Evolutionary conservation across 2,329 filamentous ascomycete species (phyloP).

Genomic region (Diaporthe sp.): DNA sequence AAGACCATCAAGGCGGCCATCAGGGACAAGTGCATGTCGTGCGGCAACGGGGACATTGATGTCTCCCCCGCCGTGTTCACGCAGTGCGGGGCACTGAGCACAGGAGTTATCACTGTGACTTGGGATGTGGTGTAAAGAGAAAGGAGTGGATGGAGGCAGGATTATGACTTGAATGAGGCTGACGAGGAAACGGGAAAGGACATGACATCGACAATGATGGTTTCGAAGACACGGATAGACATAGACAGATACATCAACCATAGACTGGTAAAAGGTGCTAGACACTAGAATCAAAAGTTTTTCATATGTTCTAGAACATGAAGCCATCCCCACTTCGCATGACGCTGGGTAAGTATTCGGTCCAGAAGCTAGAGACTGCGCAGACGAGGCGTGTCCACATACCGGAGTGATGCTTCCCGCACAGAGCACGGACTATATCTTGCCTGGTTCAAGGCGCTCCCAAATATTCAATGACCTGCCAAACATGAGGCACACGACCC

Average conservation of each 20-base stretch:
- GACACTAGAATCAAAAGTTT: conserved; percentile 25
- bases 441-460: background rate
- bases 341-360: background rate
- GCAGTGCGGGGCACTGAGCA: conserved; percentile 20
- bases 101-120: conserved; percentile 28
- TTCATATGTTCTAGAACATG: background rate
- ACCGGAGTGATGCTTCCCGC: too few species aligned
- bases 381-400: background rate
- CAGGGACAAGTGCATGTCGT: conserved; percentile 33
- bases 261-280: conserved; percentile 23
- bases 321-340: background rate
- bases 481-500: too few species aligned
- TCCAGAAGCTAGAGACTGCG: background rate
- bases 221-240: background rate
- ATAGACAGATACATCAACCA: background rate
- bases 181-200: background rate
- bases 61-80: conserved; percentile 36
- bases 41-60: conserved; percentile 26
- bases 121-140: conserved; percentile 14
- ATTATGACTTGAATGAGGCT: background rate
- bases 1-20: conserved; percentile 36
- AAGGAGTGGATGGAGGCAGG: background rate
- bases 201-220: background rate
- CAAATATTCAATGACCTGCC: background rate
- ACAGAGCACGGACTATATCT: background rate